Evolutionary conservation across 1,139 yeast genomes (phyloP).

Genomic region (Geotrichum macrosporum): DNA sequence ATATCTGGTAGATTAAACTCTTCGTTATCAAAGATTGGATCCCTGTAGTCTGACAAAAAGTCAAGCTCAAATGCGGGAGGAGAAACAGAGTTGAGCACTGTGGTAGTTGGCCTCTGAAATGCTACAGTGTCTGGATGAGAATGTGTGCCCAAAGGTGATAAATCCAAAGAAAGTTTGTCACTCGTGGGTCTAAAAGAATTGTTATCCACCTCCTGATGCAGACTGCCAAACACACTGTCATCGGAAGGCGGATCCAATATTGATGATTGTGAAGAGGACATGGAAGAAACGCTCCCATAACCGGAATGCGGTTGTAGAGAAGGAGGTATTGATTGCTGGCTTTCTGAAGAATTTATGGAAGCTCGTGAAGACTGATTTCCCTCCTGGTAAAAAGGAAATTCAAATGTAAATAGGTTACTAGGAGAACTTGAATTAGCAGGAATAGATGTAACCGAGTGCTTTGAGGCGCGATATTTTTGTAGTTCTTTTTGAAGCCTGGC

Average conservation of each 20-base stretch:
- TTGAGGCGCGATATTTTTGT: slow-evolving; percentile 41
- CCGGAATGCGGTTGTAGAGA: neutral
- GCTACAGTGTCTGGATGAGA: too few relatives aligned
- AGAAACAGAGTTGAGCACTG: slow-evolving; percentile 18
- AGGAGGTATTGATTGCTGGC: neutral
- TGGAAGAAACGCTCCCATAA: slow-evolving; percentile 13
- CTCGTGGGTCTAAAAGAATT: too few relatives aligned
- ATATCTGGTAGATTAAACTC: slow-evolving; percentile 10
- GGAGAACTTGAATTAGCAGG: slow-evolving; percentile 1
- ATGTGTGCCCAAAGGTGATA: too few relatives aligned
- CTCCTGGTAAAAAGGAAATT: slow-evolving; percentile 40
- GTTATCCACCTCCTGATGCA: too few relatives aligned
- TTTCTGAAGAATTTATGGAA: neutral
- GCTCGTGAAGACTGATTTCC: neutral
- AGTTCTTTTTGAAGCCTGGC: slow-evolving; percentile 69
- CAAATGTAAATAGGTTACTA: slow-evolving; percentile 36
- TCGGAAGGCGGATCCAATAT: too few relatives aligned
- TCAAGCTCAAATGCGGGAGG: slow-evolving; percentile 34
- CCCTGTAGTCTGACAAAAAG: slow-evolving; percentile 36
- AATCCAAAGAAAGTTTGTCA: too few relatives aligned
- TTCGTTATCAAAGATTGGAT: slow-evolving; percentile 33
- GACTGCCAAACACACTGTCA: too few relatives aligned
- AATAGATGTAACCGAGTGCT: too few relatives aligned
- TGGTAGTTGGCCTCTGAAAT: neutral
- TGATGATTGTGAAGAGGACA: slow-evolving; percentile 9